Conservation (phyloP, 257 asterid genomes). For the Solanum arcanum region DNA sequence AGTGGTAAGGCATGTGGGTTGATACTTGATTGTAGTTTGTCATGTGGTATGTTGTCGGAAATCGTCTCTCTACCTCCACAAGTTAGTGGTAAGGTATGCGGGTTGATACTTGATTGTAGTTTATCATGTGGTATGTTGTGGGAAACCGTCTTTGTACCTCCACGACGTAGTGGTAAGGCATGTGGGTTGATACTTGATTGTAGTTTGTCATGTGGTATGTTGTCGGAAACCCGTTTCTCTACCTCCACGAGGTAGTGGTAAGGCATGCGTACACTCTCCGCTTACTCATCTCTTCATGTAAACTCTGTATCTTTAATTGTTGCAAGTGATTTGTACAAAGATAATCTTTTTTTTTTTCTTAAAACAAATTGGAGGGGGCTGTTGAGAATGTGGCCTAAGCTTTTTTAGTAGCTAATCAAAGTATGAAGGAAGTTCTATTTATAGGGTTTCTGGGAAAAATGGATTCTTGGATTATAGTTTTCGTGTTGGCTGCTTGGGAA, state of each 20-base stretch:
- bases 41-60: too few relatives aligned
- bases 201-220: neutral
- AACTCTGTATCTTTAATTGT: neutral
- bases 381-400: neutral
- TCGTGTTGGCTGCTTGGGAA: neutral
- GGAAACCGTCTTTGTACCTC: too few relatives aligned
- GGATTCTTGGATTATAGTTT: neutral
- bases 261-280: accelerated
- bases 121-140: neutral
- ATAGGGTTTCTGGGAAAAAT: neutral
- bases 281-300: neutral
- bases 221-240: neutral
- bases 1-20: too few relatives aligned
- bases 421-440: neutral
- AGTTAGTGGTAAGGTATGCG: too few relatives aligned
- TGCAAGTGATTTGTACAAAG: neutral
- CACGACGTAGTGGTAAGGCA: too few relatives aligned
- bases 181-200: neutral
- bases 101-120: neutral
- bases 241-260: neutral
- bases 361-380: neutral
- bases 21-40: too few relatives aligned
- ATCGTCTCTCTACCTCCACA: too few relatives aligned
- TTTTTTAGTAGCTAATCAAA: neutral
- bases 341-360: neutral